Base-by-base conservation (phyloP, 805 yeast genomes). In the Lipomyces starkeyi region DNA sequence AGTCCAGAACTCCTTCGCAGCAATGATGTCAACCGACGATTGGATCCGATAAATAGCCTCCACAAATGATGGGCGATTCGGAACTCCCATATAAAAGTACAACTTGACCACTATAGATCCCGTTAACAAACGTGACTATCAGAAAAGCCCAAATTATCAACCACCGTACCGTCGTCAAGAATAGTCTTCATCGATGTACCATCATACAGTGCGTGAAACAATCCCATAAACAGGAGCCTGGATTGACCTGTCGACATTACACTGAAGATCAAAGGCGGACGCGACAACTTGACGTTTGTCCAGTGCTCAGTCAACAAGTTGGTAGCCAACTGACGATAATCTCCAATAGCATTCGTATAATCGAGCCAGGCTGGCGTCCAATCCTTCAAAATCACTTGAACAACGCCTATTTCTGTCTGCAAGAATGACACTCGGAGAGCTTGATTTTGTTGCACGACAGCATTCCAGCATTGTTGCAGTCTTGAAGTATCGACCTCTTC, bases 201-300 rank as follows among this genome's bases (percentile, higher is more conserved):
- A 54, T 74, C 76, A 58, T 73, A 74, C 13, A 73, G n/a, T 2
- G 73, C 74, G 54, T 74, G 76, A 34, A 72, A 73, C 13, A 73
- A 47, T 8, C 66, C 63, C 49, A 72, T 20, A 37, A 49, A 47
- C 9, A 68, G 35, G 7, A 22, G 29, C 17, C n/a, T 25, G 1
- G 32, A 17, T 5, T 29, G 47, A 17, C 22, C 34, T 14, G 34
- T 27, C 3, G 32, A n/a, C 13, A 62, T 34, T 3, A 63, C 20
- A 25, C 63, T 47, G 32, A 70, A 56, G 3, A 65, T 35, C 9
- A 70, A 7, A 5, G 69, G 68, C 2, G 73, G 73, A 22, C 73
- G 43, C 14, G 65, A 55, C n/a, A 70, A 58, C 7, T 40, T 20
- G 20, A 59, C 43, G 37, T 56, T 65, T 32, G 35, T 14, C 73